These are phyloP conservation scores for Rubia tinctorum DNA, from an alignment of 305 asterid species.

Conservation along the genomic window DNA sequence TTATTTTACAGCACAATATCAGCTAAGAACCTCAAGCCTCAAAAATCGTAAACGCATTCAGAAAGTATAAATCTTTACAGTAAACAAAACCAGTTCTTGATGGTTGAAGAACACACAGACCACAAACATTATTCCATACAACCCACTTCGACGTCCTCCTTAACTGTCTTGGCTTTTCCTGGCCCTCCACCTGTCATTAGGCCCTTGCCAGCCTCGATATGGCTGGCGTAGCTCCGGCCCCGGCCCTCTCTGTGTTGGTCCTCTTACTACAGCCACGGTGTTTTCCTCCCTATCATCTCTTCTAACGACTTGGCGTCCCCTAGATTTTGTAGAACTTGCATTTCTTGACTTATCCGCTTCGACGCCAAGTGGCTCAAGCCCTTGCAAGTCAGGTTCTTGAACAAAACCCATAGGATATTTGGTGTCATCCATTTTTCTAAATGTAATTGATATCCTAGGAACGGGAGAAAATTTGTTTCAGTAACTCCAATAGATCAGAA, in stretches of 20 bases:
- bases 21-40: no score
- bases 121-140: not conserved
- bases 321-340: slow-evolving; percentile 31
- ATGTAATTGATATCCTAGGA: slow-evolving; percentile 86
- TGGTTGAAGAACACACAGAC: no score
- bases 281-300: slow-evolving; percentile 35
- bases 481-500: not conserved
- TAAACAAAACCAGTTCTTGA: no score
- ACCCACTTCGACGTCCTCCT: slow-evolving; percentile 5
- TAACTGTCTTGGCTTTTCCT: slow-evolving; percentile 26
- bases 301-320: slow-evolving; percentile 31
- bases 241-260: slow-evolving; percentile 28
- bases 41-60: not conserved
- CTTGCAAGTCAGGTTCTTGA: slow-evolving; percentile 77
- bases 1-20: not conserved
- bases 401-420: slow-evolving; percentile 60
- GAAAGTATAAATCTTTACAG: not conserved
- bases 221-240: slow-evolving; percentile 31
- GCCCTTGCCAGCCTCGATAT: slow-evolving; percentile 35
- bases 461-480: slow-evolving; percentile 11
- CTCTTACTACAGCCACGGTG: slow-evolving; percentile 22
- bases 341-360: slow-evolving; percentile 30
- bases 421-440: slow-evolving; percentile 79
- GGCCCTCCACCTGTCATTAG: slow-evolving; percentile 31
- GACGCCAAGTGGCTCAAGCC: slow-evolving; percentile 58